Evolutionary conservation across 139 green algal genomes (phyloP), one percentile per base, ranked within the genome.

Genomic region (Deuterostichococcus epilithicus): DNA sequence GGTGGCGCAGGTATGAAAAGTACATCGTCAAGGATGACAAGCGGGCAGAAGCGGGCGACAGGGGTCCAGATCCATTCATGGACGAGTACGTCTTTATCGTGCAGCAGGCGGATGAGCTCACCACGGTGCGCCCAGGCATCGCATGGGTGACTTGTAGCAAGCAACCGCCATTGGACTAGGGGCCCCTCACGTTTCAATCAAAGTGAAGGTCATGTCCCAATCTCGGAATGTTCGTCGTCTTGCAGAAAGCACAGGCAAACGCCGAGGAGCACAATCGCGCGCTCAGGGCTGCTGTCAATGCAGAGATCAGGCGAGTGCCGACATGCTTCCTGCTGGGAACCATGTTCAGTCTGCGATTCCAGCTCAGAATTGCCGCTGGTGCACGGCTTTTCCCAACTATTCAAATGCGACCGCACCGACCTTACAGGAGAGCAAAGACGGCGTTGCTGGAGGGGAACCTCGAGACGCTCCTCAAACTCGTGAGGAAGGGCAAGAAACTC

Each of bases 1-100:
- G n/a, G n/a, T n/a, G n/a, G n/a, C n/a, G 30, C 76, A 95, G 91
- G 73, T 95, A 95, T 81, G 91, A 92, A 37, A 91, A 93, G 59
- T 95, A 92, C 79, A 82, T 89, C 15, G 73, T 75, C 42, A 85
- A 87, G 60, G 78, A 69, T 1, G 76, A 76, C 26, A 45, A 78
- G 20, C 44, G 25, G 18, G 60, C 66, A 22, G 58, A 8, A 47
- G 68, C 74, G 1, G 72, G 77, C 5, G 80, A 70, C 8, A 92
- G 88, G 71, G 81, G 82, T 18, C 81, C 86, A 25, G 91, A 95
- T 52, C 80, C 87, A 0, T 96, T 94, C 71, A 77, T 75, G 59
- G 89, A 94, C 15, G 85, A 90, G 68, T 90, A 90, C 34, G 74
- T 85, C 20, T 73, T 86, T 26, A 68, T 95, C 35, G 67, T 89